Base-by-base conservation (phyloP, 2,329 filamentous ascomycete genomes). In the Aspergillus sp. region DNA sequence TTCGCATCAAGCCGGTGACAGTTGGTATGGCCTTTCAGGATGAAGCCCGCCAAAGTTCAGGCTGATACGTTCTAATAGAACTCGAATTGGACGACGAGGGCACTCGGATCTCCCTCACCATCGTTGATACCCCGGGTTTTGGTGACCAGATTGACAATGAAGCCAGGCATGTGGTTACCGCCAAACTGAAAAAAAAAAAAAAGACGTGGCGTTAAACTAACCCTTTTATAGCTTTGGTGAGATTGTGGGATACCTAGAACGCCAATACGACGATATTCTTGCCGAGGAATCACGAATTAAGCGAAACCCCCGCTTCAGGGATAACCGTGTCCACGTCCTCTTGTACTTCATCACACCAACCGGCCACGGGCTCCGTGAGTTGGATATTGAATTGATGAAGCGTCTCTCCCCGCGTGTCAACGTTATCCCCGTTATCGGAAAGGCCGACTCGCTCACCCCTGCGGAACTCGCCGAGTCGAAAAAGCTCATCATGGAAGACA, bases 401-500 rank as follows among this genome's bases (percentile, higher is more conserved):
- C 93, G 95, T 72, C 89, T 99, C 52, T 96, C 95, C 21, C 95
- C 95, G 62, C 92, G 95, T 75, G 93, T 96, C 79, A 99, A 99
- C 77, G 95, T 99, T 68, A 99, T 99, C 66, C 95, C 95, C 63
- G 95, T 99, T 70, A 97, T 99, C 76, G 95, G 95, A 73, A 96
- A 97, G 78, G 95, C 95, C 74, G 95, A 99, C 77, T 96, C 95
- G 21, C 88, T 99, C 63, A 99, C 95, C 56, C 95, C 95, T 40
- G 89, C 91, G 66, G 95, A 99, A 82, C 85, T 99, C 64, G 95
- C 95, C 66, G 95, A 99, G 80, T 98, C 93, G 67, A 99, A 99
- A 87, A 99, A 98, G 85, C 86, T 99, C 62, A 93, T 99, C 73
- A 99, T 99, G 95, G 95, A 99, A 83, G 95, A 99, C 76, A 99